Evolutionary conservation across 139 green algal species (phyloP).

Genomic region (Chlamydomonas sphaeroides): DNA sequence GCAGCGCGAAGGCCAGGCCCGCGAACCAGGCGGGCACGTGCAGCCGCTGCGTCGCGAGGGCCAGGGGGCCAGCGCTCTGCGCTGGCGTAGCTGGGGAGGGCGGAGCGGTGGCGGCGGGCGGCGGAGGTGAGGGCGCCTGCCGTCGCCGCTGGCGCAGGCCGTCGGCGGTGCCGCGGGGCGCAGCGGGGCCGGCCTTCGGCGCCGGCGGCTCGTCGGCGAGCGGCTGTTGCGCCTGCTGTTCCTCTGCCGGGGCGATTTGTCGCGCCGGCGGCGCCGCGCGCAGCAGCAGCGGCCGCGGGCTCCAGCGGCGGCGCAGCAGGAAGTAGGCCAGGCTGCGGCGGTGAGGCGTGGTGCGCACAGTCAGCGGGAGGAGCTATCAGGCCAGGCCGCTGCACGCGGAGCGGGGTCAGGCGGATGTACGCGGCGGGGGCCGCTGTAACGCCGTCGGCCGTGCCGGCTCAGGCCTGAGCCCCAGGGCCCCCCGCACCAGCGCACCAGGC

Average conservation of each 20-base stretch:
- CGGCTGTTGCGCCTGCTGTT: background rate
- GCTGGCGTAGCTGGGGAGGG: background rate
- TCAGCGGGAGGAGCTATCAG: too few relatives aligned
- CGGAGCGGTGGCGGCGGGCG: background rate
- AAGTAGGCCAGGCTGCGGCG: conserved; percentile 22
- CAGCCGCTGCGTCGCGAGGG: conserved; percentile 35
- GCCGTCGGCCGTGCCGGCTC: too few relatives aligned
- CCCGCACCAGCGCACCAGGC: background rate
- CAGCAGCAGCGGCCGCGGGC: background rate
- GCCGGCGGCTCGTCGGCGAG: too few relatives aligned
- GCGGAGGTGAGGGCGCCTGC: background rate
- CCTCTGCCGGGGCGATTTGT: too few relatives aligned
- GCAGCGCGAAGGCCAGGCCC: conserved; percentile 73
- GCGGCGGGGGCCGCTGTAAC: too few relatives aligned
- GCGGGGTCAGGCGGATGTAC: too few relatives aligned
- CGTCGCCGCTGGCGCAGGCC: background rate
- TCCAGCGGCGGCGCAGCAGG: conserved; percentile 16
- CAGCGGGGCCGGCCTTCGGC: too few relatives aligned
- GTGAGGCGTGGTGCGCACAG: too few relatives aligned
- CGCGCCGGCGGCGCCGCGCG: background rate
- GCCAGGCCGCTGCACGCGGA: too few relatives aligned
- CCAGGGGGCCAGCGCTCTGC: too few relatives aligned
- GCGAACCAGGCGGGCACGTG: conserved; percentile 58
- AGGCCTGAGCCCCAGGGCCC: too few relatives aligned
- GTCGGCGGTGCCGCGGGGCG: too few relatives aligned